These are phyloP conservation scores for Bocquillonia castaneifolia DNA, from an alignment of 441 rosid species.

Conservation along the genomic window DNA sequence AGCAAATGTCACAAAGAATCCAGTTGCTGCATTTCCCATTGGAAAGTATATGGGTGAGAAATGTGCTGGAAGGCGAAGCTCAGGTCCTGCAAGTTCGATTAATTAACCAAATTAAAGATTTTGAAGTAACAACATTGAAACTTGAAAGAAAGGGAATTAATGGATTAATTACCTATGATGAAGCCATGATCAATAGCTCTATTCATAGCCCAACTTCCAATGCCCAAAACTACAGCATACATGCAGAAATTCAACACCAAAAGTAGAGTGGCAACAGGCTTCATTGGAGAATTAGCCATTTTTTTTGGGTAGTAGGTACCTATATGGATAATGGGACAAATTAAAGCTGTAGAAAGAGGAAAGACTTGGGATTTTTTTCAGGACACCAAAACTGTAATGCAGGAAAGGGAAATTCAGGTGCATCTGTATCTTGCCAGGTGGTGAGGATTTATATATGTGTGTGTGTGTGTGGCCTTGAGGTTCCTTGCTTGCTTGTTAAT, in stretches of 20 bases:
- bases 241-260: constrained; percentile 73
- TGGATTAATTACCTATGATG: constrained; percentile 49
- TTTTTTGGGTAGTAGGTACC: background rate
- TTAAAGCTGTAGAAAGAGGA: constrained; percentile 23
- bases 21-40: constrained; percentile 94
- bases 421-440: constrained; percentile 26
- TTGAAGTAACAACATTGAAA: too few species aligned
- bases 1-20: constrained; percentile 75
- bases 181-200: constrained; percentile 78
- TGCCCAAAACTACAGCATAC: constrained; percentile 65
- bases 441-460: constrained; percentile 23
- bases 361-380: constrained; percentile 4
- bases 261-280: constrained; percentile 57
- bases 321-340: background rate
- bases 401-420: constrained; percentile 2
- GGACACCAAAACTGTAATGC: constrained; percentile 14
- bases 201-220: constrained; percentile 86
- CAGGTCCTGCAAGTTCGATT: constrained; percentile 61
- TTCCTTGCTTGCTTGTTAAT: constrained; percentile 85
- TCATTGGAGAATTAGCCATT: constrained; percentile 55
- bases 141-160: background rate
- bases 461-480: constrained; percentile 30
- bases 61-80: constrained; percentile 64
- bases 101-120: too few species aligned
- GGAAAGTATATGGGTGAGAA: constrained; percentile 90